Conservation (phyloP, 2,329 filamentous ascomycete species). For the Septoria petroselini region DNA sequence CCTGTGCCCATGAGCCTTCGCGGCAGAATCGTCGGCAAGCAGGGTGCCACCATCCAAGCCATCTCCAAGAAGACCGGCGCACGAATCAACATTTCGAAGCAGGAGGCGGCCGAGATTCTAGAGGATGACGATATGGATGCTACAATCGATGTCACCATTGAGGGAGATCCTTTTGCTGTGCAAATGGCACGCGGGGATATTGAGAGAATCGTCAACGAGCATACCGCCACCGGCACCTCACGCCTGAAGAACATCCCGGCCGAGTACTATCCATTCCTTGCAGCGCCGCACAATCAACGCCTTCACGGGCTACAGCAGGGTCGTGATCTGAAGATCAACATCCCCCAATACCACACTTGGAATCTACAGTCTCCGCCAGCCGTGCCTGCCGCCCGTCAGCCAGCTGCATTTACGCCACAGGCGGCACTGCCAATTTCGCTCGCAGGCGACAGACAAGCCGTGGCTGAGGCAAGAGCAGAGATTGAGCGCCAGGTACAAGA, state of each 20-base stretch:
- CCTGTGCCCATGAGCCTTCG: constrained; percentile 79
- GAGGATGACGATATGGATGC: constrained; percentile 71
- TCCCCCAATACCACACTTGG: constrained; percentile 79
- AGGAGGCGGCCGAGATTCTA: constrained; percentile 59
- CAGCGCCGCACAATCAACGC: constrained; percentile 69
- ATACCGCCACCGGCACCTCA: constrained; percentile 75
- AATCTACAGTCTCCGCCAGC: constrained; percentile 64
- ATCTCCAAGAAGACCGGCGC: constrained; percentile 88
- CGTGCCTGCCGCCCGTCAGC: constrained; percentile 59
- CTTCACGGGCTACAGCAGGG: constrained; percentile 66
- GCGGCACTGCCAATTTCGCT: constrained; percentile 77
- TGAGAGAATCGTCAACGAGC: constrained; percentile 80
- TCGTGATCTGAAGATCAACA: constrained; percentile 73
- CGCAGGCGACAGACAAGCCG: constrained; percentile 77
- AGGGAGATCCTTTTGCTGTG: constrained; percentile 86
- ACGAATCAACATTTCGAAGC: constrained; percentile 82
- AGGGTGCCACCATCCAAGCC: constrained; percentile 83
- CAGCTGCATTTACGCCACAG: constrained; percentile 67
- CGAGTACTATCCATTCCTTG: constrained; percentile 94
- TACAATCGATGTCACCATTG: constrained; percentile 79
- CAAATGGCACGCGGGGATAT: constrained; percentile 81
- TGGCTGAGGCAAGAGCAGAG: constrained; percentile 73
- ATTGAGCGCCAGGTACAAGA: constrained; percentile 77
- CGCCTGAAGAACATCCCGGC: constrained; percentile 80
- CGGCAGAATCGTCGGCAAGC: constrained; percentile 88